Evolutionary conservation across 2,329 filamentous ascomycete genomes (phyloP).

Genomic region (Plectosphaerella plurivora): DNA sequence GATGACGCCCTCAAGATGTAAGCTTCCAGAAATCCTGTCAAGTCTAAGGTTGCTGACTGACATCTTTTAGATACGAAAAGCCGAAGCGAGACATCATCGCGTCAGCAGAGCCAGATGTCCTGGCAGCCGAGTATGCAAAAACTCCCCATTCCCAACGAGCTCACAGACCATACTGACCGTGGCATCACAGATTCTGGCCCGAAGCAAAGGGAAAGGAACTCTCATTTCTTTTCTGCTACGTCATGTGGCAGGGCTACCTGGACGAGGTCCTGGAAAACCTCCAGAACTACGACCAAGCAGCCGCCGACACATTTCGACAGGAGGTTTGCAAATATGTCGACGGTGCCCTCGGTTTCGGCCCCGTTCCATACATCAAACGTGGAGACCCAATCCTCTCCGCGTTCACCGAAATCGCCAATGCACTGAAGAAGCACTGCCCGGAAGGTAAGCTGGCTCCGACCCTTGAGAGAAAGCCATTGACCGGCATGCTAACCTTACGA

Average conservation of each 20-base stretch:
- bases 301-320: conserved; percentile 4
- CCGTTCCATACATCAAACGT: too few species aligned
- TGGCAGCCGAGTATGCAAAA: conserved; percentile 6
- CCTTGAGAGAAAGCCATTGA: not conserved
- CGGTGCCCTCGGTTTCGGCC: conserved; percentile 1
- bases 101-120: conserved; percentile 6
- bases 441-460: not conserved
- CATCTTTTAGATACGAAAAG: too few species aligned
- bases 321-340: conserved; percentile 6
- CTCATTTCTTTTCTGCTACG: conserved; percentile 3
- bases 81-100: not conserved
- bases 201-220: conserved; percentile 1
- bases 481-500: not conserved
- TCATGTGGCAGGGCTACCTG: conserved; percentile 10
- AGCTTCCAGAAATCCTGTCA: not conserved
- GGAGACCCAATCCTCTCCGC: too few species aligned
- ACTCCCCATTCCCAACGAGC: not conserved
- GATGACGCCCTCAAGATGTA: conserved; percentile 1
- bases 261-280: conserved; percentile 10
- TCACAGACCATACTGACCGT: conserved; percentile 2
- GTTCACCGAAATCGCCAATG: not conserved
- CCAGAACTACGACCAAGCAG: conserved; percentile 2
- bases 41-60: not conserved
- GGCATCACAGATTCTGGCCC: conserved; percentile 8
- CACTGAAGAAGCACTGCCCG: not conserved